Conservation (phyloP, 352 stramenopile species). For the Phytophthora uliginosa region DNA sequence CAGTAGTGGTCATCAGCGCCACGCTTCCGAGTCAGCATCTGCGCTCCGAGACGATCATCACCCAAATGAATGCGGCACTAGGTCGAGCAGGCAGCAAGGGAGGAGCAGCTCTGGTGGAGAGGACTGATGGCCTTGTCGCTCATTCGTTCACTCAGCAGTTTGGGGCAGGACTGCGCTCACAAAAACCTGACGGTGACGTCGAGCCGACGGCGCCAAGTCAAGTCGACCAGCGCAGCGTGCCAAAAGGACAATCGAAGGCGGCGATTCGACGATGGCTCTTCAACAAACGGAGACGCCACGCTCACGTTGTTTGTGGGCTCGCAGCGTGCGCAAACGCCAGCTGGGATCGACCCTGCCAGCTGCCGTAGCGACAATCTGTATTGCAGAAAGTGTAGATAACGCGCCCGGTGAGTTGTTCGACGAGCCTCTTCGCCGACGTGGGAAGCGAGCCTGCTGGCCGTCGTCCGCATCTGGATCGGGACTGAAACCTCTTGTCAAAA, state of each 20-base stretch:
- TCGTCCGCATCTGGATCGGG: no score
- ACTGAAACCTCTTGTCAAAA: no score
- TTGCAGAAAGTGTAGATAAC: no score
- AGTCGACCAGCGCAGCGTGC: no score
- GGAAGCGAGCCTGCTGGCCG: no score
- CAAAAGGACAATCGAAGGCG: not conserved
- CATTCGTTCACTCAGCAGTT: not conserved
- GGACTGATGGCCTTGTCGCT: not conserved
- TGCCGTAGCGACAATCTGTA: not conserved
- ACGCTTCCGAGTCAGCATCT: constrained; percentile 27
- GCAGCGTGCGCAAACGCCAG: not conserved
- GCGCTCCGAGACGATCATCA: constrained; percentile 18
- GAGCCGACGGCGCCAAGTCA: not conserved
- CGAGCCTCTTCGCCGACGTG: no score
- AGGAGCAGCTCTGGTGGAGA: not conserved
- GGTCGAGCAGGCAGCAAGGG: not conserved
- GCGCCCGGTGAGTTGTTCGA: no score
- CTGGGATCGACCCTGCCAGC: not conserved
- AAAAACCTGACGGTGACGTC: not conserved
- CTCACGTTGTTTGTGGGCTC: not conserved
- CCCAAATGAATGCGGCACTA: not conserved
- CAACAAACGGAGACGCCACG: not conserved
- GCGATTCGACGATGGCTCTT: not conserved
- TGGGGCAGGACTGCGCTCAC: no score
- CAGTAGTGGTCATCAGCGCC: not conserved